Conservation (phyloP, 441 rosid genomes). For the Erysimum pusillum region DNA sequence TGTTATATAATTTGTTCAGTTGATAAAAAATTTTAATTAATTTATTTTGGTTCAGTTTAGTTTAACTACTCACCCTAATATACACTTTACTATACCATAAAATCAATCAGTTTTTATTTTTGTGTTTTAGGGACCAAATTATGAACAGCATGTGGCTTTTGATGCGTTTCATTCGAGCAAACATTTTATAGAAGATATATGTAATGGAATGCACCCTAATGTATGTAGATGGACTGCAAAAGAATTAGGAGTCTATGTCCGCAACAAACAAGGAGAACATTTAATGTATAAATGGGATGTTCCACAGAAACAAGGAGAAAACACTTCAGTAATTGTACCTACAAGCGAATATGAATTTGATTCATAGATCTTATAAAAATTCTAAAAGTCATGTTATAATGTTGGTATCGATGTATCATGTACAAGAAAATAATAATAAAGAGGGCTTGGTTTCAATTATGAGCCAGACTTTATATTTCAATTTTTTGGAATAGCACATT, state of each 20-base stretch:
- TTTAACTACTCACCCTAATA: too few relatives aligned
- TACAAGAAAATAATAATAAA: background rate
- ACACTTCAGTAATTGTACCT: too few relatives aligned
- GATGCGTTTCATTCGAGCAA: conserved; percentile 21
- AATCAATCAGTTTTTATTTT: too few relatives aligned
- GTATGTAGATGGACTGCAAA: conserved; percentile 44
- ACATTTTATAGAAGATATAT: conserved; percentile 25
- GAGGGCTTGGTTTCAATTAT: too few relatives aligned
- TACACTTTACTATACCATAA: too few relatives aligned
- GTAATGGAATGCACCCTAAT: conserved; percentile 29
- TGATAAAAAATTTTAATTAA: background rate
- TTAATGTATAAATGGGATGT: background rate
- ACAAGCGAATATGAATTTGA: too few relatives aligned
- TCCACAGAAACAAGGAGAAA: too few relatives aligned
- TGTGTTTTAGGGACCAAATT: conserved; percentile 39
- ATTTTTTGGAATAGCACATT: too few relatives aligned
- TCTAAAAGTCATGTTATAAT: background rate
- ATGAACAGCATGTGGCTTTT: conserved; percentile 28
- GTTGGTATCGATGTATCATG: background rate
- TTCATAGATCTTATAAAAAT: too few relatives aligned
- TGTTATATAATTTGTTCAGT: background rate
- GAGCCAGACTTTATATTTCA: too few relatives aligned
- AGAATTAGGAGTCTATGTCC: conserved; percentile 47
- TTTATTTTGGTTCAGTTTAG: background rate
- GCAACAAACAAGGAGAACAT: conserved; percentile 10